phyloP scores from a whole-genome alignment of 2,329 filamentous ascomycete genomes.

The Eurotiales sp. region DNA sequence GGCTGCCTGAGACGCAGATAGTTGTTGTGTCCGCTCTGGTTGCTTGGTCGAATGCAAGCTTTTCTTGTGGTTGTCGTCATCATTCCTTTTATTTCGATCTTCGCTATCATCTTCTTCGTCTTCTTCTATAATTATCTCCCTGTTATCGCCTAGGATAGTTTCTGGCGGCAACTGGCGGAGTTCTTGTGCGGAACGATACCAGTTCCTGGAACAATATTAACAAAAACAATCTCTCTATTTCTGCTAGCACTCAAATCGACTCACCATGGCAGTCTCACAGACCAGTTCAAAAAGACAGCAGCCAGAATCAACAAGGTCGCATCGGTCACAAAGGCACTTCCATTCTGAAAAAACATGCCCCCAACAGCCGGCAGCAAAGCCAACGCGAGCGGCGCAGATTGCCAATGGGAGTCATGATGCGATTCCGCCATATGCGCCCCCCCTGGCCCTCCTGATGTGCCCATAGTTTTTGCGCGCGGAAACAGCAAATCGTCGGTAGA shows the following conservation, averaged over 20 bases:
- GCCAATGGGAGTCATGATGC: slow-evolving; percentile 64
- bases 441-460: no score
- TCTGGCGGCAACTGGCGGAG: slow-evolving; percentile 48
- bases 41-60: background rate
- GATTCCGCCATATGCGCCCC: slow-evolving; percentile 27
- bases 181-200: slow-evolving; percentile 69
- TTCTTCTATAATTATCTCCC: slow-evolving; percentile 30
- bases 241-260: slow-evolving; percentile 27
- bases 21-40: slow-evolving; percentile 11
- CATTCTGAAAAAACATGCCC: slow-evolving; percentile 79
- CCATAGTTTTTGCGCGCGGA: slow-evolving; percentile 45
- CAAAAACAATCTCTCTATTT: no score
- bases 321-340: slow-evolving; percentile 78
- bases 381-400: slow-evolving; percentile 76
- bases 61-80: no score
- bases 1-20: slow-evolving; percentile 37
- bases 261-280: slow-evolving; percentile 83
- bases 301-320: slow-evolving; percentile 74
- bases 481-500: slow-evolving; percentile 69
- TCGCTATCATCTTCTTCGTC: slow-evolving; percentile 12
- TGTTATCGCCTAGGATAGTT: slow-evolving; percentile 16
- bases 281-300: slow-evolving; percentile 88
- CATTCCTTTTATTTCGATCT: no score
- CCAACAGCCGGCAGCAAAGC: slow-evolving; percentile 82
- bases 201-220: slow-evolving; percentile 50